Evolutionary conservation across 768 basidiomycete species (phyloP), one percentile per base, ranked within the genome.

Genomic region (Rhodocollybia butyracea): DNA sequence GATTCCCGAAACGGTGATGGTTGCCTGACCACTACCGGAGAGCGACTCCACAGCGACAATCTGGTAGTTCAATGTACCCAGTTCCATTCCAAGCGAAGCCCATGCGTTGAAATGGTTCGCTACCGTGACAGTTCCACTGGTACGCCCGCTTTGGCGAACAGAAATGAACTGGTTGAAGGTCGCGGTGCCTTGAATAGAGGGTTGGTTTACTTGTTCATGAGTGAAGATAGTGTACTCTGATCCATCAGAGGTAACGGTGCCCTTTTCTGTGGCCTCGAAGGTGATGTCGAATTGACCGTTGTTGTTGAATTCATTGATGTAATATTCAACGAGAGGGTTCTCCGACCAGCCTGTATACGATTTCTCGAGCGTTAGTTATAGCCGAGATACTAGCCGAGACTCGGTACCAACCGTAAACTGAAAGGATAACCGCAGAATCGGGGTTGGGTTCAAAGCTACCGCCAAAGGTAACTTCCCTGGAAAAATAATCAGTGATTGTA

Each of bases 101-200:
- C 67, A 68, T 19, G 67, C 67, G 38, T 61, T 64, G 61, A 68
- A 66, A 62, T 68, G 67, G 63, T 64, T 63, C 26, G 43, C 57
- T 2, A 54, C 51, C 7, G 58, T 60, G 3, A 63, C 57, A 1
- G 61, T 57, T 7, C 61, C 61, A 53, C 53, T 56, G 30, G 54
- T 60, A 21, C 51, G 51, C 15, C 0, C 61, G 47, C 32, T 57
- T 22, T 59, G 56, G 47, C 66, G 65, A 43, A 62, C 56, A 19
- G 58, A 56, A 58, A 65, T 68, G 64, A 60, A 70, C 57, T 71
- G 70, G 55, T 67, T 54, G 63, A 72, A 72, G 0, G 71, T 71
- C 30, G 60, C 61, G 15, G 70, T 70, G 42, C 71, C 71, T 11
- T 66, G 21, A 57, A 72, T 72, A 3, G 71, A 72, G 8, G 71